These are phyloP conservation scores for Trichophyton mentagrophytes DNA, from an alignment of 2,329 filamentous ascomycete species.

Conservation along the genomic window DNA sequence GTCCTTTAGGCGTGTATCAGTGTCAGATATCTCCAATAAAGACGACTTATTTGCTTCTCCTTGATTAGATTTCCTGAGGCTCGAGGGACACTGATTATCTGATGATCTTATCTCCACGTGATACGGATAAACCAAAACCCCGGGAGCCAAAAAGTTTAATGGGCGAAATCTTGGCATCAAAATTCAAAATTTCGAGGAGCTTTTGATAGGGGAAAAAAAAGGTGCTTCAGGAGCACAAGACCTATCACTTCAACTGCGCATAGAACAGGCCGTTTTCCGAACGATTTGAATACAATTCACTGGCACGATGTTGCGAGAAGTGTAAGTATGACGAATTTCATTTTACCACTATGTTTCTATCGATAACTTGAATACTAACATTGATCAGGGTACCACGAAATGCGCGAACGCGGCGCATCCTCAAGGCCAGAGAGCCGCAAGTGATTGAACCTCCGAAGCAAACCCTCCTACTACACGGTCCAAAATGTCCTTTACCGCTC, in stretches of 20 bases:
- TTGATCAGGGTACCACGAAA: slow-evolving; percentile 52
- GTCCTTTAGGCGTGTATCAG: no score
- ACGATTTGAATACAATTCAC: background rate
- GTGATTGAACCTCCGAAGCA: slow-evolving; percentile 79
- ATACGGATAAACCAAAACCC: background rate
- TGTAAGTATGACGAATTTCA: slow-evolving; percentile 6
- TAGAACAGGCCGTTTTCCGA: background rate
- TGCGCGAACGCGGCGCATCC: slow-evolving; percentile 85
- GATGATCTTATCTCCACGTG: slow-evolving; percentile 1
- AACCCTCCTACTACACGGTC: slow-evolving; percentile 78
- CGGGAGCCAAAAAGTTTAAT: background rate
- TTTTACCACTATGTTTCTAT: background rate
- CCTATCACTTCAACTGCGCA: background rate
- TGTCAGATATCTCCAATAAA: no score
- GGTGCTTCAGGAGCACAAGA: background rate
- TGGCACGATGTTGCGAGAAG: slow-evolving; percentile 11
- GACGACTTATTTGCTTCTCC: no score
- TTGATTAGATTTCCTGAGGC: background rate
- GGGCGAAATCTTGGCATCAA: background rate
- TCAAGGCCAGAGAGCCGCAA: slow-evolving; percentile 88
- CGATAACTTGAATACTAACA: background rate
- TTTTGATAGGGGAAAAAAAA: background rate
- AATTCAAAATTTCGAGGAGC: background rate
- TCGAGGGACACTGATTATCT: background rate
- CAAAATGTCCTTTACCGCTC: slow-evolving; percentile 67